Evolutionary conservation across 2,329 filamentous ascomycete genomes (phyloP).

Genomic region (Aspergillus pseudoviridinutans): DNA sequence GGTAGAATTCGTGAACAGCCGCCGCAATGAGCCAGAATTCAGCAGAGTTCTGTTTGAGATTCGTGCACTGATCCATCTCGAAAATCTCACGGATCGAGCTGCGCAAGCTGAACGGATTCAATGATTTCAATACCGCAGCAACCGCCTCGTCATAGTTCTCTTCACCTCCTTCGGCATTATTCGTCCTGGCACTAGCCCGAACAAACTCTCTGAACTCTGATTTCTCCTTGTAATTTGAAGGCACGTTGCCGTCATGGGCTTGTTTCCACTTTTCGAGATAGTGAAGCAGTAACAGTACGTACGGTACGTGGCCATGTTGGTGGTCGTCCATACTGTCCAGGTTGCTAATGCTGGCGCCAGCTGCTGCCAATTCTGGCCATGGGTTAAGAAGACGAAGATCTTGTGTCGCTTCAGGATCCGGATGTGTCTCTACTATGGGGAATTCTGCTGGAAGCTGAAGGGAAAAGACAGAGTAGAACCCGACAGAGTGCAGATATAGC

Average conservation of each 20-base stretch:
- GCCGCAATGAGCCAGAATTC: constrained; percentile 87
- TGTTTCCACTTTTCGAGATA: constrained; percentile 79
- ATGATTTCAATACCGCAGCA: constrained; percentile 80
- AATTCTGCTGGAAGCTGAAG: constrained; percentile 73
- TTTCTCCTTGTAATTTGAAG: constrained; percentile 79
- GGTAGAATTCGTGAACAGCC: constrained; percentile 73
- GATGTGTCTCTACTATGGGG: constrained; percentile 93
- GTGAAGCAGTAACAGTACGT: constrained; percentile 75
- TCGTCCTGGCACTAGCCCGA: constrained; percentile 60
- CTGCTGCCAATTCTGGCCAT: constrained; percentile 75
- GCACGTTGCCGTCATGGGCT: constrained; percentile 62
- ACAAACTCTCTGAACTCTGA: constrained; percentile 72
- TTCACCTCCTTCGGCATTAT: constrained; percentile 80
- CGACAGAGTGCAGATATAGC: constrained; percentile 80
- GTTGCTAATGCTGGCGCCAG: constrained; percentile 60
- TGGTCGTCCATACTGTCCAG: constrained; percentile 70
- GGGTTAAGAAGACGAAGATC: constrained; percentile 81
- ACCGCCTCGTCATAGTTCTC: constrained; percentile 96
- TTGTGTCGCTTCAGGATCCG: constrained; percentile 76
- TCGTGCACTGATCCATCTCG: constrained; percentile 59
- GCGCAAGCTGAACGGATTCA: constrained; percentile 65
- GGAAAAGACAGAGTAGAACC: constrained; percentile 89
- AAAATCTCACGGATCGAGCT: constrained; percentile 74
- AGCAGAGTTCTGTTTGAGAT: constrained; percentile 46
- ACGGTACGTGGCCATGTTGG: constrained; percentile 88